Base-by-base conservation (phyloP, 169 alveolate genomes). In the Babesia ovis region DNA sequence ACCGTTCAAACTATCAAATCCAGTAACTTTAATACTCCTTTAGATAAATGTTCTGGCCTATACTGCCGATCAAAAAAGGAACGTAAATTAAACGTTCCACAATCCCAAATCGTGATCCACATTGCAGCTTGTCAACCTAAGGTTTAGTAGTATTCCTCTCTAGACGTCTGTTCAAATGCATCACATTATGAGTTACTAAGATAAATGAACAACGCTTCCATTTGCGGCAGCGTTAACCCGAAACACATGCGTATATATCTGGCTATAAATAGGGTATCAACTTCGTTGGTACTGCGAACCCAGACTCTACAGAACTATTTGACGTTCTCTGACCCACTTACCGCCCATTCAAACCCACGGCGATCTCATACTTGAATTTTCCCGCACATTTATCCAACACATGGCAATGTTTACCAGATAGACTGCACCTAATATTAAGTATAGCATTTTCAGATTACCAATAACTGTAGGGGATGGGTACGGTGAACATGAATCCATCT, bases 321-420 rank as follows among this genome's bases (percentile, higher is more conserved):
- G 32, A 55, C 34, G 31, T 20, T 20, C 27, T 18, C 18, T 5
- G 31, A 32, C 9, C n/a, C 3, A 42, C 68, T 41, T 31, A 87
- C 92, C 91, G 22, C 41, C 93, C 93, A 68, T 88, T 88, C 27
- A 84, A 83, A 12, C 93, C 93, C 14, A 88, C 58, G 8, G 91
- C 93, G 18, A 88, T 72, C 54, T 88, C 91, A 57, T 73, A 88
- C 54, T 82, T 81, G 56, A 77, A 58, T 23, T 69, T 68, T 16
- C 35, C 45, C 1, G 87, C 90, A 51, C 83, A 83, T 45, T 76
- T 70, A 39, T 83, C 85, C 35, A 86, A 77, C 42, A 86, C 71
- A 71, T 76, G 75, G 50, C 92, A 86, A 12, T 41, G 56, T 23
- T 61, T 23, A 14, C 71, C 62, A 32, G 85, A 61, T 4, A 74